phyloP scores from a whole-genome alignment of 2,329 filamentous ascomycete genomes.

The Chrysoporthe deuterocubensis region DNA sequence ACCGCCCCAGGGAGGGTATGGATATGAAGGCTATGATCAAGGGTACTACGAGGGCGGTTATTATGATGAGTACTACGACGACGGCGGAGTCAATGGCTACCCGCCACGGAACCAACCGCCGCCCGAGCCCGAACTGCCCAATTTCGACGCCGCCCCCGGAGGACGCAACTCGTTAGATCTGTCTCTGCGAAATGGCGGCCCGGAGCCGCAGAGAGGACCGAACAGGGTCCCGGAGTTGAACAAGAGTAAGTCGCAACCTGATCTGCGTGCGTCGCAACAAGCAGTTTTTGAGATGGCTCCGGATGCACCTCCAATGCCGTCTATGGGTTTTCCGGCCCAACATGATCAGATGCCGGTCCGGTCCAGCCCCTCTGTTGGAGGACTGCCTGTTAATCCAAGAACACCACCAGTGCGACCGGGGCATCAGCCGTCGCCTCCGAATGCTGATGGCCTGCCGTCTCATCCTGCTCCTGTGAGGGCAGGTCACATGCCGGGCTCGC shows the following conservation, averaged over 20 bases:
- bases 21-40: conserved; percentile 36
- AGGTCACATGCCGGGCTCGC: conserved; percentile 63
- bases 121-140: conserved; percentile 41
- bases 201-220: conserved; percentile 52
- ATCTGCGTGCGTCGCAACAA: conserved; percentile 65
- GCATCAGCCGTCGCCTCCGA: conserved; percentile 38
- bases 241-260: conserved; percentile 69
- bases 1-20: conserved; percentile 36
- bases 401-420: conserved; percentile 34
- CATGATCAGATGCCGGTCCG: conserved; percentile 27
- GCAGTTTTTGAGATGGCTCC: conserved; percentile 76
- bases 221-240: conserved; percentile 58
- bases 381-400: conserved; percentile 35
- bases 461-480: conserved; percentile 68
- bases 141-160: conserved; percentile 49
- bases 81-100: conserved; percentile 37
- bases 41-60: conserved; percentile 42
- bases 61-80: conserved; percentile 60
- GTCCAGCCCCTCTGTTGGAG: conserved; percentile 30
- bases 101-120: conserved; percentile 34
- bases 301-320: conserved; percentile 59
- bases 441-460: conserved; percentile 55
- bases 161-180: conserved; percentile 52
- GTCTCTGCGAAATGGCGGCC: conserved; percentile 45
- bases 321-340: conserved; percentile 28